phyloP scores from a whole-genome alignment of 2,329 filamentous ascomycete genomes.

The Fusarium euwallaceae region DNA sequence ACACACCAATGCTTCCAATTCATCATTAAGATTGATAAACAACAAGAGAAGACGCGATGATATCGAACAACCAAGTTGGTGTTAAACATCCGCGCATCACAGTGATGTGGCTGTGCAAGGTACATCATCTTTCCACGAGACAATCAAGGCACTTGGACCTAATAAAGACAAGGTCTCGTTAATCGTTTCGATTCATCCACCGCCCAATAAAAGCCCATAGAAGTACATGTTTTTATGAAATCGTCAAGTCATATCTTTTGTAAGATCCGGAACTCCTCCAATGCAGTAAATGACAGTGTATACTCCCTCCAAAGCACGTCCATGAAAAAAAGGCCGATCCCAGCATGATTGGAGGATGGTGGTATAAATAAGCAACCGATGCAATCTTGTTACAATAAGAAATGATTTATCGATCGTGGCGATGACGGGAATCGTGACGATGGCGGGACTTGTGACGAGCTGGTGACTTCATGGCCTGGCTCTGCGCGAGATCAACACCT shows the following conservation, averaged over 20 bases:
- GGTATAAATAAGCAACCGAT: not conserved
- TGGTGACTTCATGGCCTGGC: slow-evolving; percentile 21
- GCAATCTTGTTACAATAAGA: not conserved
- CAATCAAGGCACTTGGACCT: not conserved
- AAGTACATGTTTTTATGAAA: slow-evolving; percentile 3
- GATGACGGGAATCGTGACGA: slow-evolving; percentile 2
- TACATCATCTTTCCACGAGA: not conserved
- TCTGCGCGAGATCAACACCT: slow-evolving; percentile 43
- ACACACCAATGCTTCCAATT: not conserved
- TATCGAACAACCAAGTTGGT: not conserved
- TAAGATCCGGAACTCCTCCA: slow-evolving; percentile 3
- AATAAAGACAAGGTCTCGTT: not conserved
- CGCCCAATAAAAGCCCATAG: not conserved
- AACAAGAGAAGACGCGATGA: not conserved
- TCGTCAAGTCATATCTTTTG: not conserved
- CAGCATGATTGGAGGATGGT: not conserved
- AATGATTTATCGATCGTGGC: not conserved
- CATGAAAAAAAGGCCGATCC: not conserved
- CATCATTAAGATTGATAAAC: not conserved
- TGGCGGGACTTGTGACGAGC: slow-evolving; percentile 5
- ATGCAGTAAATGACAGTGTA: not conserved
- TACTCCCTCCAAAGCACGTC: not conserved
- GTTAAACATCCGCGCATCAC: not conserved
- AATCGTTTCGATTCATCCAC: not conserved
- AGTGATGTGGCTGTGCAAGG: not conserved